Percentiles rank a stretch among this genome's conserved stretches.
These are phyloP conservation scores for Backusella tuberculispora DNA, from an alignment of 192 early-diverging fungal genomes.

Conservation along the genomic window DNA sequence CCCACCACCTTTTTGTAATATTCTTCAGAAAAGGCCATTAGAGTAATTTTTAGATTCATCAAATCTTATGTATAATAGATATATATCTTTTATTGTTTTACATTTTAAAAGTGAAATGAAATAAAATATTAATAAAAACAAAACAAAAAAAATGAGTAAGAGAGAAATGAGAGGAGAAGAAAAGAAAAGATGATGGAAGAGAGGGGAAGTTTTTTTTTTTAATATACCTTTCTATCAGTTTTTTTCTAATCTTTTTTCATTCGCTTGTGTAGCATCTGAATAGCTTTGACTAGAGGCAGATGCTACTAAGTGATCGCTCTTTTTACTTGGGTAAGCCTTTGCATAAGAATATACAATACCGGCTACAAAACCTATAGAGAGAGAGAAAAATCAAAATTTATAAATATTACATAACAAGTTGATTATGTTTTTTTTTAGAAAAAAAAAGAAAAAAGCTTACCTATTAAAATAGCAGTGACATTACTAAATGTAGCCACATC, in stretches of 20 bases:
- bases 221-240: neutral
- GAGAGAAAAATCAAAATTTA: neutral
- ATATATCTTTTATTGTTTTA: conserved; percentile 20
- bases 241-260: conserved; percentile 14
- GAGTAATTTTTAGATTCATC: neutral
- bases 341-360: conserved; percentile 73
- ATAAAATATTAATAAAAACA: neutral
- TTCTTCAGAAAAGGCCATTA: neutral
- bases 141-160: neutral
- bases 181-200: too few species aligned
- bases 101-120: conserved; percentile 7
- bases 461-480: conserved; percentile 83
- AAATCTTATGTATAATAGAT: conserved; percentile 10
- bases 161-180: too few species aligned
- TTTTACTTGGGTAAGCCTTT: conserved; percentile 63
- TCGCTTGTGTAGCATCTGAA: conserved; percentile 20
- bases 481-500: conserved; percentile 78
- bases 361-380: conserved; percentile 53
- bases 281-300: conserved; percentile 31
- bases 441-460: conserved; percentile 31
- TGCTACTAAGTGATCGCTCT: conserved; percentile 24
- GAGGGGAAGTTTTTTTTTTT: neutral
- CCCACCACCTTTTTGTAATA: neutral
- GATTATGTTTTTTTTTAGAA: neutral
- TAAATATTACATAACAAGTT: neutral